These are phyloP conservation scores for Elsinoe fawcettii DNA, from an alignment of 2,329 filamentous ascomycete species.

Conservation along the genomic window DNA sequence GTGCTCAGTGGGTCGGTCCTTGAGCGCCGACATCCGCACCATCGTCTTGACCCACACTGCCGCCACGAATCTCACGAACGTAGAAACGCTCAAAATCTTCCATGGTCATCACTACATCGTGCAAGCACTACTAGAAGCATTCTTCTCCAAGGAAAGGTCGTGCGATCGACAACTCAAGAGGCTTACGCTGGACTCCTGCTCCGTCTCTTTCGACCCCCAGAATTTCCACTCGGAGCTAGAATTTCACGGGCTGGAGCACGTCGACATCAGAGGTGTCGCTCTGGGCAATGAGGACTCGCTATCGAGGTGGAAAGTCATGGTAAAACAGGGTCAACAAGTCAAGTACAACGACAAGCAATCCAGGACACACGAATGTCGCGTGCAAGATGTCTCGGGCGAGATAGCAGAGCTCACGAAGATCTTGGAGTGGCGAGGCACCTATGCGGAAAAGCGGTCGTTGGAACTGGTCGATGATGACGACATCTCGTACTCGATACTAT, in stretches of 20 bases:
- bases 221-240: background rate
- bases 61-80: background rate
- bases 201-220: background rate
- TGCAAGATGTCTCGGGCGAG: constrained; percentile 1
- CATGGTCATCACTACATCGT: constrained; percentile 3
- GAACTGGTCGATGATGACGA: constrained; percentile 6
- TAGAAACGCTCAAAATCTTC: background rate
- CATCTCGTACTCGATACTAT: background rate
- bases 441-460: background rate
- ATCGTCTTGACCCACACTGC: background rate
- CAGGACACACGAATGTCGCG: background rate
- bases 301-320: constrained; percentile 2
- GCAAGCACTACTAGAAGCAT: background rate
- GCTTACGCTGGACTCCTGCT: background rate
- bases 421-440: background rate
- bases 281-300: background rate
- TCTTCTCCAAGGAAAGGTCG: background rate
- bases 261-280: background rate
- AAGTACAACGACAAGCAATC: constrained; percentile 4
- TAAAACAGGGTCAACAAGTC: constrained; percentile 1
- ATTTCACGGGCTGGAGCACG: background rate
- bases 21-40: constrained; percentile 1
- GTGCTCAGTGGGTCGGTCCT: background rate
- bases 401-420: constrained; percentile 1
- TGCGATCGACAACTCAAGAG: background rate